Conservation (phyloP, 1,284 basidiomycete genomes). For the Inonotus hispidus region DNA sequence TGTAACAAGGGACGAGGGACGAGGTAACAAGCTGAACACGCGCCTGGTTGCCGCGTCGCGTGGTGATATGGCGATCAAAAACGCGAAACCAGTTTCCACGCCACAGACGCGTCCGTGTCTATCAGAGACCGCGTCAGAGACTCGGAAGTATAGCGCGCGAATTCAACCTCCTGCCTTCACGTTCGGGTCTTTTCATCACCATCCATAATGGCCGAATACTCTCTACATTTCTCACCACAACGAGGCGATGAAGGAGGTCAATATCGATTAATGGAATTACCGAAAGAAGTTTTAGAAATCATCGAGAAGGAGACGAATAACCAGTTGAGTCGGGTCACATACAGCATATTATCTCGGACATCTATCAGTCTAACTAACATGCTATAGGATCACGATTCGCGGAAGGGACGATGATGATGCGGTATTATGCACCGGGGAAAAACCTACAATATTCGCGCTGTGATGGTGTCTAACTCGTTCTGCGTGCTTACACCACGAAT, state of each 20-base stretch:
- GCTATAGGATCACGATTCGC: constrained; percentile 66
- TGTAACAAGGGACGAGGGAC: too few species aligned
- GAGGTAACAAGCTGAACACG: not conserved
- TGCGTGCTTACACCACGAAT: constrained; percentile 58
- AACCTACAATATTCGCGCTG: constrained; percentile 78
- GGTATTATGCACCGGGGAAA: constrained; percentile 77
- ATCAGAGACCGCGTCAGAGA: not conserved
- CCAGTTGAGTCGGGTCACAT: constrained; percentile 11
- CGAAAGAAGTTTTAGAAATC: constrained; percentile 13
- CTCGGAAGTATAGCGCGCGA: too few species aligned
- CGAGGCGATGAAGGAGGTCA: not conserved
- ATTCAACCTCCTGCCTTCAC: too few species aligned
- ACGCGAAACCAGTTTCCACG: not conserved
- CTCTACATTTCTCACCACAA: constrained; percentile 8
- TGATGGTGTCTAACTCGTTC: constrained; percentile 81
- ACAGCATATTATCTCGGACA: not conserved
- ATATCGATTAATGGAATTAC: constrained; percentile 16
- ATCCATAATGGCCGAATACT: constrained; percentile 7
- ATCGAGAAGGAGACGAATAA: constrained; percentile 5
- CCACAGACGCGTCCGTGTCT: constrained; percentile 8
- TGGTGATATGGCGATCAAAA: not conserved
- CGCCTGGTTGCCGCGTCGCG: not conserved
- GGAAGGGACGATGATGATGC: constrained; percentile 80
- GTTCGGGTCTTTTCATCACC: not conserved
- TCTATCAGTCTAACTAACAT: not conserved